phyloP scores from a whole-genome alignment of 495 filamentous ascomycete genomes.

The Oleoguttula mirabilis region DNA sequence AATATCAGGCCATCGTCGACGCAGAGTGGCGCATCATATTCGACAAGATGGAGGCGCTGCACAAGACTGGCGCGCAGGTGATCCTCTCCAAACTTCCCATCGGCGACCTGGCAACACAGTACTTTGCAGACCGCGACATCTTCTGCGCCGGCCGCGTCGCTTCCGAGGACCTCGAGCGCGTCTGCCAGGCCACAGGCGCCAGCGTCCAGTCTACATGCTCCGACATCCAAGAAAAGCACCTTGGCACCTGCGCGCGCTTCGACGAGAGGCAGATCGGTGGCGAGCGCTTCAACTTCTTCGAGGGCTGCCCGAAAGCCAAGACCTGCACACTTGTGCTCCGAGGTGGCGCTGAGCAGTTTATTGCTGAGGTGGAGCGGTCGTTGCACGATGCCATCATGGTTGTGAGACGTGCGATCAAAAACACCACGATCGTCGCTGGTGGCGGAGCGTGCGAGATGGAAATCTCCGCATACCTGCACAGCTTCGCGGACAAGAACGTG shows the following conservation, averaged over 20 bases:
- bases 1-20: slow-evolving; percentile 98
- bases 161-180: slow-evolving; percentile 88
- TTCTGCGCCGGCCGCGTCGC: slow-evolving; percentile 95
- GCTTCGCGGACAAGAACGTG: slow-evolving; percentile 81
- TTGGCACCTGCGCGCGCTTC: slow-evolving; percentile 81
- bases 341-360: slow-evolving; percentile 96
- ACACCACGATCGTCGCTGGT: slow-evolving; percentile 86
- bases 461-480: slow-evolving; percentile 79
- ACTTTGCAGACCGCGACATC: slow-evolving; percentile 94
- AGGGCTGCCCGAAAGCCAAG: slow-evolving; percentile 86
- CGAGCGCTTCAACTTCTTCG: slow-evolving; percentile 97
- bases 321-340: slow-evolving; percentile 93
- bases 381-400: slow-evolving; percentile 99
- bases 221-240: slow-evolving; percentile 78
- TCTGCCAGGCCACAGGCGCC: slow-evolving; percentile 86
- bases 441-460: slow-evolving; percentile 97
- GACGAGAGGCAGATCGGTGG: slow-evolving; percentile 95
- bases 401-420: slow-evolving; percentile 90
- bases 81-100: slow-evolving; percentile 95
- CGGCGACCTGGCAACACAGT: slow-evolving; percentile 93
- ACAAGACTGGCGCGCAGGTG: slow-evolving; percentile 90
- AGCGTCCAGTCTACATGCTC: slow-evolving; percentile 92
- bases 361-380: slow-evolving; percentile 93
- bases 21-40: slow-evolving; percentile 99
- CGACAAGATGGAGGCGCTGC: slow-evolving; percentile 91